Evolutionary conservation across 2,329 filamentous ascomycete species (phyloP), one percentile per base, ranked within the genome.

Genomic region (Aspergillus flavus): DNA sequence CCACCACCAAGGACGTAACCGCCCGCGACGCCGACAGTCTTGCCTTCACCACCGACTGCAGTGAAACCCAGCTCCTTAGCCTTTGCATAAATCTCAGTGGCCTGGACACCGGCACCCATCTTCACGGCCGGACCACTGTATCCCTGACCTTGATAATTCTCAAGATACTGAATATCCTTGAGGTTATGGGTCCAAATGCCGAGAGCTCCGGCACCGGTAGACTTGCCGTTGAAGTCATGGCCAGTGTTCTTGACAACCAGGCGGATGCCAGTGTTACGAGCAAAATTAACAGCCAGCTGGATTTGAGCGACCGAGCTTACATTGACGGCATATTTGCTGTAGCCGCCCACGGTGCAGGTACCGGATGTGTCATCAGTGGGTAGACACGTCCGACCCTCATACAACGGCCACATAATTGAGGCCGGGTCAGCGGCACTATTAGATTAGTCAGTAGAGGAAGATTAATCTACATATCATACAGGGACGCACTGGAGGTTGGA

Each of bases 1-100:
- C 88, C 87, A 16, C 86, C 87, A 6, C 86, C 87, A 67, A 87
- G 85, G 3, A 81, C 82, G 66, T 84, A 90, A 0, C 87, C 87
- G 34, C 87, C 87, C 0, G 84, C 83, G 12, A 87, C 69, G 10
- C 86, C 86, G 6, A 89, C 86, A 0, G 84, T 84, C 19, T 80
- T 80, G n/a, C 66, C 58, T 1, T 80, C 81, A 4, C 86, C 87
- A 0, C 84, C 84, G 0, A 89, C 82, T 5, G 86, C 76, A 0
- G 79, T 81, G 36, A 85, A 75, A 58, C 83, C 81, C 65, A 79
- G 68, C 11, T 78, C 71, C 57, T 82, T 74, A 0, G 84, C 78
- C n/a, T 76, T 73, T 0, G 77, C 68, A 62, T 86, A 83, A 1
- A 84, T 70, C 7, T 84, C 79, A 36, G 70, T 78, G 71, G 84